phyloP scores from a whole-genome alignment of 768 basidiomycete species.

The Tulasnella sp. region DNA sequence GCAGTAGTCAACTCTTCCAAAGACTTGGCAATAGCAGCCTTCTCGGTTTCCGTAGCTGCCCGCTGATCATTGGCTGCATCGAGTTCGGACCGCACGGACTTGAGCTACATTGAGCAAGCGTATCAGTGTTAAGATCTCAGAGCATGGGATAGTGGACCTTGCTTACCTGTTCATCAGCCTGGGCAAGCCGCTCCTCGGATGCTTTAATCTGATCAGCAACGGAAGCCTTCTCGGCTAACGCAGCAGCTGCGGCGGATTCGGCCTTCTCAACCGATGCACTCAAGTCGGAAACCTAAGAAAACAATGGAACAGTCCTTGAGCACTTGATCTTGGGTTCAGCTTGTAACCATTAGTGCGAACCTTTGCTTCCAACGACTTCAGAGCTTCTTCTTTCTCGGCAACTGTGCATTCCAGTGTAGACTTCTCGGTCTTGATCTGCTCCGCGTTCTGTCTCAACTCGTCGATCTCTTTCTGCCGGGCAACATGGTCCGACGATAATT shows the following conservation, averaged over 20 bases:
- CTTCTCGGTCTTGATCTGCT: not conserved
- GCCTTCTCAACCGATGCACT: constrained; percentile 2
- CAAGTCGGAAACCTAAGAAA: not conserved
- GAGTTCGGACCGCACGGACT: not conserved
- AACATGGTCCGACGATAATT: not conserved
- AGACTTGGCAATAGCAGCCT: not conserved
- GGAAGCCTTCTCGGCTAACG: not conserved
- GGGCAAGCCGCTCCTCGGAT: not conserved
- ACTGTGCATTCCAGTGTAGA: not conserved
- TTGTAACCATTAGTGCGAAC: not conserved
- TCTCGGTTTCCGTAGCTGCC: not conserved
- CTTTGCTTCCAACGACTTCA: constrained; percentile 2
- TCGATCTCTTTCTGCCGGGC: not conserved
- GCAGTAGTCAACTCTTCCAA: not conserved
- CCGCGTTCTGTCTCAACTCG: not conserved
- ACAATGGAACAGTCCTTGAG: not conserved
- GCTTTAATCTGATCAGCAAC: constrained; percentile 3
- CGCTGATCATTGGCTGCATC: not conserved
- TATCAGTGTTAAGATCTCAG: not conserved
- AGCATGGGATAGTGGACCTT: not conserved
- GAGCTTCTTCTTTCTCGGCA: not conserved
- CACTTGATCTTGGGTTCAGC: not conserved
- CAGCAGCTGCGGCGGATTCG: not conserved
- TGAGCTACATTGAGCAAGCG: not conserved
- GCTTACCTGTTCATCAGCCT: not conserved